Conservation (phyloP, 1,284 basidiomycete species). For the Boletus sp. region DNA sequence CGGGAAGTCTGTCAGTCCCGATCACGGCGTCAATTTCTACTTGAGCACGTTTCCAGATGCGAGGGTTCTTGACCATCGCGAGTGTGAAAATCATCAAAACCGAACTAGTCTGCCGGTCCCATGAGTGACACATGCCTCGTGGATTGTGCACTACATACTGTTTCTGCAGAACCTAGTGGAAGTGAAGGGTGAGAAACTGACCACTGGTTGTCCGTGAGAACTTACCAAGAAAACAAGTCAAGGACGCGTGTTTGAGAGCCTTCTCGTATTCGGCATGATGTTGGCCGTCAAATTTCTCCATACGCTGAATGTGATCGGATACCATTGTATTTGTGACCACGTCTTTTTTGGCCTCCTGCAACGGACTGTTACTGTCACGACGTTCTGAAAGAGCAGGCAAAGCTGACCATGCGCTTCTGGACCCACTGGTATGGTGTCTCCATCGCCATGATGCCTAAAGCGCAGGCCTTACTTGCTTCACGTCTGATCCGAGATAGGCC, state of each 20-base stretch:
- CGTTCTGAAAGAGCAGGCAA: no score
- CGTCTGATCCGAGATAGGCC: not conserved
- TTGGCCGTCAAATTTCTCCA: constrained; percentile 6
- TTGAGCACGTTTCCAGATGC: constrained; percentile 21
- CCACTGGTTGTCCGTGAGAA: not conserved
- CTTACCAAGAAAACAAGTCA: constrained; percentile 14
- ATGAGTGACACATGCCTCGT: not conserved
- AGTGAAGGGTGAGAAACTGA: not conserved
- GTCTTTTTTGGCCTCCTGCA: not conserved
- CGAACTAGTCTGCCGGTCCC: not conserved
- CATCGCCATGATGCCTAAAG: not conserved
- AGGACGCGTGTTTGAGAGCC: constrained; percentile 10
- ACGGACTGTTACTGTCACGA: no score
- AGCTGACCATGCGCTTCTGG: constrained; percentile 11
- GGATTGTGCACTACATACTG: constrained; percentile 8
- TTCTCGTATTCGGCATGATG: not conserved
- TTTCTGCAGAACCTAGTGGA: constrained; percentile 8
- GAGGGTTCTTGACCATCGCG: constrained; percentile 35
- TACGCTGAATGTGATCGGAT: constrained; percentile 14
- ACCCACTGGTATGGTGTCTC: constrained; percentile 18
- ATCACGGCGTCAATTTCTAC: constrained; percentile 30
- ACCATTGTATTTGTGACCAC: constrained; percentile 7
- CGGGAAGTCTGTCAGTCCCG: constrained; percentile 36
- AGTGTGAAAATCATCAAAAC: constrained; percentile 27
- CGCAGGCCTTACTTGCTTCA: not conserved